Conservation (phyloP, 495 filamentous ascomycete genomes). For the Entonaema liquescens region DNA sequence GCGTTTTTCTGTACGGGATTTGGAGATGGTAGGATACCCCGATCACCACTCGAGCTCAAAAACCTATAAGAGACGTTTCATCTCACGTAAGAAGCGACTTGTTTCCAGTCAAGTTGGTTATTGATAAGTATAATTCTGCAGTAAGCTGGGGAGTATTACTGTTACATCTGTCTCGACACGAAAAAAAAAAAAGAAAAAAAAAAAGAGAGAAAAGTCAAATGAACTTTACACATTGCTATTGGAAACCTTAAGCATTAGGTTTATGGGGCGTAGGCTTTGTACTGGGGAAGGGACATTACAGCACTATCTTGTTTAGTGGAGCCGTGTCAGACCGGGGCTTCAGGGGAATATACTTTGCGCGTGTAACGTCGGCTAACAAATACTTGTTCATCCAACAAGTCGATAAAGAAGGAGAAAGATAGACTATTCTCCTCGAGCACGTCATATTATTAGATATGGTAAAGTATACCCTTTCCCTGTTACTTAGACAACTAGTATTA, state of each 20-base stretch:
- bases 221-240: neutral
- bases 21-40: slow-evolving; percentile 22
- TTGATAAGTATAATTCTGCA: neutral
- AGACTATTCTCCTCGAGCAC: neutral
- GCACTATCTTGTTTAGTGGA: neutral
- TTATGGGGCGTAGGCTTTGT: neutral
- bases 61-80: neutral
- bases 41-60: slow-evolving; percentile 4
- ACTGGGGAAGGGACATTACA: neutral
- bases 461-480: neutral
- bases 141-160: neutral
- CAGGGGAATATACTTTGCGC: neutral
- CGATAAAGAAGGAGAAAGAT: neutral
- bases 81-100: slow-evolving; percentile 16
- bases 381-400: too few relatives aligned
- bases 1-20: slow-evolving; percentile 1
- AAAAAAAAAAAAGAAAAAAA: neutral
- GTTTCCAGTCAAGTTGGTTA: too few relatives aligned
- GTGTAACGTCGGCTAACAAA: neutral
- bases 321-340: neutral
- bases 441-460: neutral
- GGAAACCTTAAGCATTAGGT: neutral
- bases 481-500: neutral
- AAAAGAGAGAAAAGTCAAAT: too few relatives aligned
- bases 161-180: neutral